These are phyloP conservation scores for Trichoderma virens DNA, from an alignment of 495 filamentous ascomycete genomes.

Conservation along the genomic window DNA sequence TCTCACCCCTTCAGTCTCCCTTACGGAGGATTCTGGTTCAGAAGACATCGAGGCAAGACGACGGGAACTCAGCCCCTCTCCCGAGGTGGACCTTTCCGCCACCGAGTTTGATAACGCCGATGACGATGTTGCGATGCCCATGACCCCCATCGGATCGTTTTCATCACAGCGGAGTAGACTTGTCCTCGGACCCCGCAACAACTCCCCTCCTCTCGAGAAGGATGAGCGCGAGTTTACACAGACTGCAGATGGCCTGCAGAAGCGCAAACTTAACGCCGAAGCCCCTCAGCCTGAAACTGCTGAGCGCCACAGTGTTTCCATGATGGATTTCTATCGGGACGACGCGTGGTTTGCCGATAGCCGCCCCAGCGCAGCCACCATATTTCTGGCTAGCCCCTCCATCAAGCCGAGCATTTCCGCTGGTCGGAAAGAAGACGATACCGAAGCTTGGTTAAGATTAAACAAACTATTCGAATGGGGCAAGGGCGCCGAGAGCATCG, in stretches of 20 bases:
- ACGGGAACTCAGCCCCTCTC: slow-evolving; percentile 73
- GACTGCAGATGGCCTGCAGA: slow-evolving; percentile 79
- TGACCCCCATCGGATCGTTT: slow-evolving; percentile 46
- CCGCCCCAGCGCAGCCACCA: slow-evolving; percentile 22
- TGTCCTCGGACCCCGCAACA: slow-evolving; percentile 45
- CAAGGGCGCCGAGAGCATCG: slow-evolving; percentile 78
- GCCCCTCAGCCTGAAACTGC: slow-evolving; percentile 31
- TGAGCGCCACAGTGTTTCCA: slow-evolving; percentile 10
- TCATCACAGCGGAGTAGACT: slow-evolving; percentile 41
- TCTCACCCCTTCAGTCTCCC: slow-evolving; percentile 57
- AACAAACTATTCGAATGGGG: slow-evolving; percentile 55
- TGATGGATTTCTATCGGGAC: slow-evolving; percentile 44
- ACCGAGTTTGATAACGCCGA: slow-evolving; percentile 77
- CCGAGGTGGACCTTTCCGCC: slow-evolving; percentile 85
- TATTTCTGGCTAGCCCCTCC: slow-evolving; percentile 35
- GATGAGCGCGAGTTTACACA: slow-evolving; percentile 97
- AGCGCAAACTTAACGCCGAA: slow-evolving; percentile 54
- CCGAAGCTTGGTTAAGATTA: slow-evolving; percentile 42
- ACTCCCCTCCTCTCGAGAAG: slow-evolving; percentile 82
- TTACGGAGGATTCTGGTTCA: slow-evolving; percentile 53
- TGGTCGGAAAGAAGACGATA: slow-evolving; percentile 43
- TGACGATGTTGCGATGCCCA: slow-evolving; percentile 47
- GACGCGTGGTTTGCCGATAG: slow-evolving; percentile 44
- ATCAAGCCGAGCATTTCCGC: slow-evolving; percentile 37
- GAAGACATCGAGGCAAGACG: slow-evolving; percentile 72